phyloP scores from a whole-genome alignment of 2,329 filamentous ascomycete species.

The Albifimbria verrucaria region DNA sequence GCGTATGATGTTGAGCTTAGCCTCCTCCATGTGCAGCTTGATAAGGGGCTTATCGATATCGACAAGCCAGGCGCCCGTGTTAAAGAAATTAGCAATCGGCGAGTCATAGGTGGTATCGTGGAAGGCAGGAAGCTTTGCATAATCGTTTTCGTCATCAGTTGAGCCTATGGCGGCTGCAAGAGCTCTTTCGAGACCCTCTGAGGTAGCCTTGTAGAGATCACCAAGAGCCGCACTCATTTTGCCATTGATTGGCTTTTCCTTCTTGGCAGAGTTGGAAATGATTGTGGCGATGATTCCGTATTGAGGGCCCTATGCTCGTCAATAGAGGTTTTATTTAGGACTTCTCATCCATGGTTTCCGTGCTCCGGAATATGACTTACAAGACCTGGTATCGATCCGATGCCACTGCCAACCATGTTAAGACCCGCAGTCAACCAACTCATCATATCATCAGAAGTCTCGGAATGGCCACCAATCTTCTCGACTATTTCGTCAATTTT shows the following conservation, averaged over 20 bases:
- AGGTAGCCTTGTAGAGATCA: not conserved
- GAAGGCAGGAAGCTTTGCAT: not conserved
- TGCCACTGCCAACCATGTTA: not conserved
- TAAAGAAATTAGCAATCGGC: not conserved
- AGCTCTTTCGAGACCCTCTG: not conserved
- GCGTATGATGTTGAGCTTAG: not conserved
- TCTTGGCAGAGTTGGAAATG: not conserved
- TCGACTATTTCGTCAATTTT: not conserved
- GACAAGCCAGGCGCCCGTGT: not conserved
- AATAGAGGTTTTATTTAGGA: too few species aligned
- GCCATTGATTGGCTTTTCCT: not conserved
- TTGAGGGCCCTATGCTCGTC: not conserved
- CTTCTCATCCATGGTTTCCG: too few species aligned
- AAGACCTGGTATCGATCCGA: not conserved
- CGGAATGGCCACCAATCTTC: not conserved
- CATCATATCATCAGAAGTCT: not conserved
- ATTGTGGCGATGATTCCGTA: not conserved
- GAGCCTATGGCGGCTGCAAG: not conserved
- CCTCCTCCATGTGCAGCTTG: not conserved
- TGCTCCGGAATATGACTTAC: not conserved
- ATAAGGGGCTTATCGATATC: not conserved
- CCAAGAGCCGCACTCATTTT: not conserved
- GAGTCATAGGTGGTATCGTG: not conserved
- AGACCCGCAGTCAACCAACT: not conserved
- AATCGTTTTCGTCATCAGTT: not conserved